phyloP scores from a whole-genome alignment of 2,329 filamentous ascomycete genomes.

The Cercospora sesami region DNA sequence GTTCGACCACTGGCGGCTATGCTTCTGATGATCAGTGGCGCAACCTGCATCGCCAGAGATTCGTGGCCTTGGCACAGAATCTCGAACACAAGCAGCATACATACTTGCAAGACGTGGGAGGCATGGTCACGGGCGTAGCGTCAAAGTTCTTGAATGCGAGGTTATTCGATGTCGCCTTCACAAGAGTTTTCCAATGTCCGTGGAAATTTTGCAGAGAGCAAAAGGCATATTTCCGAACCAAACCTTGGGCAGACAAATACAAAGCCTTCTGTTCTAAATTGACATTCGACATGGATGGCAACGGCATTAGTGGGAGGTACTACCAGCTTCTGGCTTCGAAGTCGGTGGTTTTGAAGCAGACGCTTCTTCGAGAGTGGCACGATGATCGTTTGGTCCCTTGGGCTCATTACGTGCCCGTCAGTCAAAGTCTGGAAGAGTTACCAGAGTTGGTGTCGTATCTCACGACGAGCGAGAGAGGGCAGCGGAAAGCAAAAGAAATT shows the following conservation, averaged over 20 bases:
- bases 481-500: constrained; percentile 17
- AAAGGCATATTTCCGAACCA: background rate
- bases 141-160: constrained; percentile 3
- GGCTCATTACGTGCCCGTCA: constrained; percentile 59
- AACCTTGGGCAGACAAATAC: constrained; percentile 11
- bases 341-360: constrained; percentile 54
- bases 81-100: background rate
- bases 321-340: constrained; percentile 53
- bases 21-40: constrained; percentile 41
- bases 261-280: background rate
- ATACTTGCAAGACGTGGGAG: constrained; percentile 28
- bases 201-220: constrained; percentile 1
- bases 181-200: constrained; percentile 50
- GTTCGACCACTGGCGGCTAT: constrained; percentile 55
- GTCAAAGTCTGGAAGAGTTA: constrained; percentile 52
- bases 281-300: constrained; percentile 56
- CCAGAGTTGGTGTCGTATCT: constrained; percentile 55
- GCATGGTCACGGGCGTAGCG: background rate
- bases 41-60: constrained; percentile 49
- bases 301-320: constrained; percentile 57
- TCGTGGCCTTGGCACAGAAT: constrained; percentile 42
- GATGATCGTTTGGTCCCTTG: constrained; percentile 58
- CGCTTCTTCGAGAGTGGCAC: constrained; percentile 59
- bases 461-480: constrained; percentile 31
- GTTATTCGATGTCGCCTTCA: constrained; percentile 50